These are phyloP conservation scores for Citrus hindsii DNA, from an alignment of 345 rosid species.

Conservation along the genomic window DNA sequence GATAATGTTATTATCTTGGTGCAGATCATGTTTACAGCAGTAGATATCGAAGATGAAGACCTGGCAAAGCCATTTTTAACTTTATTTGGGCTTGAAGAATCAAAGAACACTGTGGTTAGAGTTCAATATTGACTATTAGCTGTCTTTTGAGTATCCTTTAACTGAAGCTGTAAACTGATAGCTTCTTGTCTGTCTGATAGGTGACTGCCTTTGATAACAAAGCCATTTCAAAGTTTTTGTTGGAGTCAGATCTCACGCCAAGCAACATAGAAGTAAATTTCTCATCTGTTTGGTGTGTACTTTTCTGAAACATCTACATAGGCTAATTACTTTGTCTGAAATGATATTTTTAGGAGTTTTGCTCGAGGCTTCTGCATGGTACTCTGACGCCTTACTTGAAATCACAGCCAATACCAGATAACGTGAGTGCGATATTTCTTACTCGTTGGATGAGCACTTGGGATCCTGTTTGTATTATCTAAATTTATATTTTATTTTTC, in stretches of 20 bases:
- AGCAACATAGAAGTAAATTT: slow-evolving; percentile 63
- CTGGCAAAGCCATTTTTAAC: slow-evolving; percentile 87
- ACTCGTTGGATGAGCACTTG: background rate
- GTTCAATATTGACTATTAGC: background rate
- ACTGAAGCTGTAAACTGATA: slow-evolving; percentile 15
- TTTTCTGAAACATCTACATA: slow-evolving; percentile 8
- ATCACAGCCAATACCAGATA: slow-evolving; percentile 78
- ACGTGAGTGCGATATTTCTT: slow-evolving; percentile 43
- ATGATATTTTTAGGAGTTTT: slow-evolving; percentile 52
- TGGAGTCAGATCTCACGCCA: slow-evolving; percentile 59
- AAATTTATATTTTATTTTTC: background rate
- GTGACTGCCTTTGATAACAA: slow-evolving; percentile 80
- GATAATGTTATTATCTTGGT: slow-evolving; percentile 14
- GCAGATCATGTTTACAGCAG: slow-evolving; percentile 72
- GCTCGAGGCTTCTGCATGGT: slow-evolving; percentile 55
- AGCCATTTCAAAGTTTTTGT: slow-evolving; percentile 59
- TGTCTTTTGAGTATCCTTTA: slow-evolving; percentile 6
- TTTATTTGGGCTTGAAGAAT: slow-evolving; percentile 69
- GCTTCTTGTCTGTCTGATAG: slow-evolving; percentile 33
- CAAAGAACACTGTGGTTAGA: slow-evolving; percentile 59
- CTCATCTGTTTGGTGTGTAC: background rate
- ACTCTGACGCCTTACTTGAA: slow-evolving; percentile 55
- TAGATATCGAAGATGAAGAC: slow-evolving; percentile 70
- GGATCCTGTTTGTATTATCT: background rate
- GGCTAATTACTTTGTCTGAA: slow-evolving; percentile 5